Evolutionary conservation across 2,329 filamentous ascomycete genomes (phyloP), one percentile per base, ranked within the genome.

Genomic region (Paecilomyces niveus): DNA sequence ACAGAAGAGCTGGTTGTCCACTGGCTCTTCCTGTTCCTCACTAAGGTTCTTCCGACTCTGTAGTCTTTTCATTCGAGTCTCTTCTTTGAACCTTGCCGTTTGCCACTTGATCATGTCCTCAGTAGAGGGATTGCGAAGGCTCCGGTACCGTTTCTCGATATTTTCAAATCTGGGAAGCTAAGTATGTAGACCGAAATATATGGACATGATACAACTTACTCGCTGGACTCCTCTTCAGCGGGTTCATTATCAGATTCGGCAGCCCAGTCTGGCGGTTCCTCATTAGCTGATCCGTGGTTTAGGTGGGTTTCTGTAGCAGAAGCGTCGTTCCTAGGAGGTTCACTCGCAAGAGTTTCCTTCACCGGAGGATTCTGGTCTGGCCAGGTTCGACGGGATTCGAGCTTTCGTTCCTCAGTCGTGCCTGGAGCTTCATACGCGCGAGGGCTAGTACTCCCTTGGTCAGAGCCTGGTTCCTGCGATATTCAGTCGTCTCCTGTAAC

Each of bases 91-190:
- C 18, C 39, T 60, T 11, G 63, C 64, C 29, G 22, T 24, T 51
- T 60, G 57, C 11, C 58, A 62, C 5, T 26, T 53, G 26, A 64
- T 54, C n/a, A 5, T 33, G 11, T 65, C 58, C 24, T 15, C 57
- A 8, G 58, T 24, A 11, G 58, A 61, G 8, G 59, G 61, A 11
- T 56, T 54, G 2, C 52, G 4, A 10, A 64, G 52, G 8, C 18
- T 13, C 3, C 57, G 22, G 11, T 54, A 65, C 54, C 59, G 57
- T 11, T 21, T 22, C 24, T 64, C 13, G 3, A 59, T 21, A 10
- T 51, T 45, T 9, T 60, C 18, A 21, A 63, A 64, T 22, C 64
- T 65, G 50, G 6, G 21, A 52, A 4, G 10, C 24, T 29, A 26
- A 13, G 5, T 29, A 29, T 52, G 22, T 11, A 29, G 26, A 26